Evolutionary conservation across 148 eudicot genomes (phyloP), one percentile per base, ranked within the genome.

Genomic region (Hydrangea macrophylla): DNA sequence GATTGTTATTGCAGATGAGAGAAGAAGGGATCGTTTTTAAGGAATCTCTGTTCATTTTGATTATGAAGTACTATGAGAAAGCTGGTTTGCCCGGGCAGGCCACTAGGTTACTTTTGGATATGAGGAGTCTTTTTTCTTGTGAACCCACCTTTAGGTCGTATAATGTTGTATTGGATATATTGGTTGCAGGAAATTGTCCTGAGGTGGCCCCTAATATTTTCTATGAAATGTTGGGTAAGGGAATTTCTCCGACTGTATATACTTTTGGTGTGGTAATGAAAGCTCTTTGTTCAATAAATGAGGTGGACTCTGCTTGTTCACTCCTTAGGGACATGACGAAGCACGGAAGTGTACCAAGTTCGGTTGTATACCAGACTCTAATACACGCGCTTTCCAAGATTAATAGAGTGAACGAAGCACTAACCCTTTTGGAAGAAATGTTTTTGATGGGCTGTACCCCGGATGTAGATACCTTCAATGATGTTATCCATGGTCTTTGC

Each of bases 281-380:
- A 76, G 96, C 97, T 2, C 78, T 91, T 35, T 94, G 99, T 80
- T 80, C 64, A 67, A 58, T 74, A 65, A 80, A 85, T 74, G 91
- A 91, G 67, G 79, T 89, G 50, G 99, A 94, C 40, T 79, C 87
- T 37, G 99, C 99, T 0, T 82, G 83, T 62, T 85, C 91, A 3
- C 89, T 94, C 60, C 86, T 94, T 60, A 85, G 87, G 73, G 99
- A 89, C 78, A 89, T 94, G 99, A 86, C 93, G 11, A 94, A 81
- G 68, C 77, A 91, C 76, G 99, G 97, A 55, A 91, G 99, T 79
- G 97, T 94, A 20, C 93, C 99, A 13, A 91, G 87, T 80, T 78
- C 97, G 1, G 74, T 89, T 10, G 78, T 94, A 72, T 94, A 94
- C 65, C 88, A 94, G 80, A 91, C 93, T 17, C 76, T 94, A 42